Percentiles rank a stretch among this genome's conserved stretches.
Evolutionary conservation across 257 asterid species (phyloP).

Genomic region (Gentiana dahurica): DNA sequence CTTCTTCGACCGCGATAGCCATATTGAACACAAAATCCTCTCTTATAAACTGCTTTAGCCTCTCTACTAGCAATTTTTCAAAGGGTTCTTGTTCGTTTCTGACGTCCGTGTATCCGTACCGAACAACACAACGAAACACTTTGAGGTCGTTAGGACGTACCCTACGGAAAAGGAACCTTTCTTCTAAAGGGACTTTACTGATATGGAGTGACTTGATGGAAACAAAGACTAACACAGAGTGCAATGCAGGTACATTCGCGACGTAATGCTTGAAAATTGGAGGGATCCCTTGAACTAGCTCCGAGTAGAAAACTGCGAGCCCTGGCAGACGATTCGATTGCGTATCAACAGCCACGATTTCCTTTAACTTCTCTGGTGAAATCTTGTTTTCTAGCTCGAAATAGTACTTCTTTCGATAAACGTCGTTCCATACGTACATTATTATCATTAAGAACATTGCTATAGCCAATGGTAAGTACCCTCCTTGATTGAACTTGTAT

Average conservation of each 20-base stretch:
- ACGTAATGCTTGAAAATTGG: slow-evolving; percentile 53
- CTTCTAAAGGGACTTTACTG: slow-evolving; percentile 38
- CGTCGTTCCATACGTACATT: slow-evolving; percentile 46
- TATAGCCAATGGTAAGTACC: slow-evolving; percentile 41
- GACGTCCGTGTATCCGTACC: slow-evolving; percentile 50
- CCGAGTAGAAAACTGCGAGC: slow-evolving; percentile 48
- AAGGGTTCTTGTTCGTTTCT: slow-evolving; percentile 28
- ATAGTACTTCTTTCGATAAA: slow-evolving; percentile 31
- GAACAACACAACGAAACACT: slow-evolving; percentile 42
- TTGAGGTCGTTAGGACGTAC: slow-evolving; percentile 32
- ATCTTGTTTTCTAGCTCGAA: slow-evolving; percentile 43
- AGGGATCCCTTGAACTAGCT: slow-evolving; percentile 58
- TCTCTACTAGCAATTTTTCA: slow-evolving; percentile 28
- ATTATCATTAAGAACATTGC: slow-evolving; percentile 28
- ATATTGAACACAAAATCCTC: slow-evolving; percentile 8
- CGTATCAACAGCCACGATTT: slow-evolving; percentile 5
- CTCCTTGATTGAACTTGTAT: slow-evolving; percentile 46
- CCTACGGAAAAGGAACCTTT: slow-evolving; percentile 39
- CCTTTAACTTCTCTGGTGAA: slow-evolving; percentile 24
- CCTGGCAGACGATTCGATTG: slow-evolving; percentile 29
- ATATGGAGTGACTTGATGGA: slow-evolving; percentile 45
- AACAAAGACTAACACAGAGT: slow-evolving; percentile 39
- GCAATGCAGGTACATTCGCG: slow-evolving; percentile 39
- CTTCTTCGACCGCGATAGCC: neutral
- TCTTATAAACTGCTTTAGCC: slow-evolving; percentile 23